These are phyloP conservation scores for Lathyrus oleraceus DNA, from an alignment of 306 rosid species.

Conservation along the genomic window DNA sequence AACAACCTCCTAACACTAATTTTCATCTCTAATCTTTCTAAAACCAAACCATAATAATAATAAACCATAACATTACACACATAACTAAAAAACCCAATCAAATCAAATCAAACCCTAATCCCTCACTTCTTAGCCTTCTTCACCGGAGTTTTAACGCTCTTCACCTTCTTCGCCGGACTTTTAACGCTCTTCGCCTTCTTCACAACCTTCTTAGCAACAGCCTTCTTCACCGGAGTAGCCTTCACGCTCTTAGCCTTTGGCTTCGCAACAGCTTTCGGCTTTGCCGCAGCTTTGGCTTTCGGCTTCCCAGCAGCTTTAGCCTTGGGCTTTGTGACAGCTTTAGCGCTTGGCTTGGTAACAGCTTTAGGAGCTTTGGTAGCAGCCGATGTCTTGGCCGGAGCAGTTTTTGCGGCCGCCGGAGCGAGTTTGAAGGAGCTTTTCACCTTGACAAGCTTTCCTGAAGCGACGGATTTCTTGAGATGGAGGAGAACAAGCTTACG, in stretches of 20 bases:
- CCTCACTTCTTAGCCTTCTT: constrained; percentile 60
- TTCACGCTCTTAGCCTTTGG: constrained; percentile 15
- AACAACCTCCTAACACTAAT: background rate
- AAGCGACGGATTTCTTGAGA: constrained; percentile 70
- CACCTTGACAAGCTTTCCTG: constrained; percentile 69
- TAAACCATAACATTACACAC: background rate
- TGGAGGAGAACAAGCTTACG: constrained; percentile 66
- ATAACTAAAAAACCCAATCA: background rate
- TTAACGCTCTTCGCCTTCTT: constrained; percentile 55
- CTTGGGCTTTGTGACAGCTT: constrained; percentile 23
- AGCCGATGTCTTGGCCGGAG: constrained; percentile 47
- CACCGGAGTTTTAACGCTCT: constrained; percentile 6
- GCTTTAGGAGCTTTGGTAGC: constrained; percentile 22
- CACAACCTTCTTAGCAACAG: constrained; percentile 27
- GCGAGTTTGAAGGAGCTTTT: constrained; percentile 78
- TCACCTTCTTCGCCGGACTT: constrained; percentile 53
- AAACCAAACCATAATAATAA: too few species aligned
- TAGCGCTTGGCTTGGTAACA: background rate
- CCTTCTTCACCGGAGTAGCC: constrained; percentile 25
- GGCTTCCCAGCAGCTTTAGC: constrained; percentile 22
- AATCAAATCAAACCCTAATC: background rate
- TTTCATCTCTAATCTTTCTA: background rate
- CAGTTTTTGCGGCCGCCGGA: background rate
- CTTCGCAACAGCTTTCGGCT: constrained; percentile 38
- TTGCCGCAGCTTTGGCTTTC: constrained; percentile 22